Evolutionary conservation across 768 basidiomycete genomes (phyloP).

Genomic region (Pulveroboletus ravenelii): DNA sequence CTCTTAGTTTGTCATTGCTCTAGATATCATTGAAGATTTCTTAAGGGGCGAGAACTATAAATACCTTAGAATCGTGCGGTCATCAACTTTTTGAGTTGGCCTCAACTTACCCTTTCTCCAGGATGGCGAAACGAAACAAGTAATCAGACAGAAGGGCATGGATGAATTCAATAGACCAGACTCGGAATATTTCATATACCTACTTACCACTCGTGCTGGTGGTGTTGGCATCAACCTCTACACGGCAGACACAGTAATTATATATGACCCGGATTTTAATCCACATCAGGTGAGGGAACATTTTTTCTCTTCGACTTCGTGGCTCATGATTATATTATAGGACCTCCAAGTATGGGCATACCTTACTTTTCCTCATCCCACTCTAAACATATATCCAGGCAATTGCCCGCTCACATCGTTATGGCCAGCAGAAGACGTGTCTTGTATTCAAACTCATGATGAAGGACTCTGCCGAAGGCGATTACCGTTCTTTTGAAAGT

Average conservation of each 20-base stretch:
- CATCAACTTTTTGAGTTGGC: slow-evolving; percentile 1
- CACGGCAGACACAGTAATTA: slow-evolving; percentile 90
- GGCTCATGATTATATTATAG: slow-evolving; percentile 32
- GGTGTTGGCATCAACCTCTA: slow-evolving; percentile 91
- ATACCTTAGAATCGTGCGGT: slow-evolving; percentile 67
- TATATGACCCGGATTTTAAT: slow-evolving; percentile 96
- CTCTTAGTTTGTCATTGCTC: slow-evolving; percentile 75
- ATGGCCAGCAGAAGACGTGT: slow-evolving; percentile 91
- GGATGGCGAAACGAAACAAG: slow-evolving; percentile 88
- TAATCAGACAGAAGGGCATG: slow-evolving; percentile 88
- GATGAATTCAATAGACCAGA: slow-evolving; percentile 87
- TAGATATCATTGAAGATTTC: slow-evolving; percentile 89
- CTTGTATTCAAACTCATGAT: slow-evolving; percentile 96
- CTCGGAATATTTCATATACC: slow-evolving; percentile 87
- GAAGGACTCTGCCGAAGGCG: slow-evolving; percentile 89
- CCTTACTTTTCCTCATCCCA: neutral
- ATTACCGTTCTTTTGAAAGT: slow-evolving; percentile 3
- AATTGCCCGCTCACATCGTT: slow-evolving; percentile 91
- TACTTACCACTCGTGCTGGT: slow-evolving; percentile 89
- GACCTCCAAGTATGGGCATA: slow-evolving; percentile 74
- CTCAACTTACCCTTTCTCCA: slow-evolving; percentile 29
- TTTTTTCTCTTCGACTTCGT: slow-evolving; percentile 2
- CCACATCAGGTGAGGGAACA: slow-evolving; percentile 75
- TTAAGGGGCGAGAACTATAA: slow-evolving; percentile 74
- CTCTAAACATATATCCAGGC: slow-evolving; percentile 50